Conservation (phyloP, 140 eudicot genomes). For the Ambrosia hybrid region DNA sequence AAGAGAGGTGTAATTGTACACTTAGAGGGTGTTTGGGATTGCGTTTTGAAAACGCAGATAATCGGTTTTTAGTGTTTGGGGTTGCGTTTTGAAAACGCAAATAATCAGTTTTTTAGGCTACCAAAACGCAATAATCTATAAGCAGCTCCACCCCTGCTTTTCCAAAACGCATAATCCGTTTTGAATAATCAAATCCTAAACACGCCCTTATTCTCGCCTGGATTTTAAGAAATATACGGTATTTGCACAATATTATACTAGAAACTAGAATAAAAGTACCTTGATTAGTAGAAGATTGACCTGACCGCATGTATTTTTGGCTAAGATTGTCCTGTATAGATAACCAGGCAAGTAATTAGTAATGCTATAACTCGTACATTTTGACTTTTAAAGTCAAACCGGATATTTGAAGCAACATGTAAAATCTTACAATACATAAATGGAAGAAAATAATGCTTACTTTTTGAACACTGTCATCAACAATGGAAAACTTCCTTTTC, state of each 20-base stretch:
- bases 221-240: neutral
- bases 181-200: too few relatives aligned
- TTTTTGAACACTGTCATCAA: conserved; percentile 25
- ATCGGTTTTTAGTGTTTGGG: too few relatives aligned
- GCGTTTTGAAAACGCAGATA: too few relatives aligned
- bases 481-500: conserved; percentile 60
- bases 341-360: conserved; percentile 22
- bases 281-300: conserved; percentile 31
- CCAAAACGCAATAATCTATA: too few relatives aligned
- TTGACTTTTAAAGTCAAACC: conserved; percentile 1
- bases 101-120: too few relatives aligned
- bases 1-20: neutral
- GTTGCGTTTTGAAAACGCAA: too few relatives aligned
- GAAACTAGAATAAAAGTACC: conserved; percentile 18
- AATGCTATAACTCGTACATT: conserved; percentile 2
- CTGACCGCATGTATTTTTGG: conserved; percentile 33
- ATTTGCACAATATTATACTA: neutral
- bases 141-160: too few relatives aligned
- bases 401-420: neutral
- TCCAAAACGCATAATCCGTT: too few relatives aligned
- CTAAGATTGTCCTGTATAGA: conserved; percentile 43
- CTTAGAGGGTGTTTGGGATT: too few relatives aligned
- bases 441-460: conserved; percentile 35
- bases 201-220: neutral
- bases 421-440: neutral